Percentiles rank a stretch among this genome's conserved stretches.
Evolutionary conservation across 805 yeast species (phyloP).

Genomic region (Hanseniaspora lachancei): DNA sequence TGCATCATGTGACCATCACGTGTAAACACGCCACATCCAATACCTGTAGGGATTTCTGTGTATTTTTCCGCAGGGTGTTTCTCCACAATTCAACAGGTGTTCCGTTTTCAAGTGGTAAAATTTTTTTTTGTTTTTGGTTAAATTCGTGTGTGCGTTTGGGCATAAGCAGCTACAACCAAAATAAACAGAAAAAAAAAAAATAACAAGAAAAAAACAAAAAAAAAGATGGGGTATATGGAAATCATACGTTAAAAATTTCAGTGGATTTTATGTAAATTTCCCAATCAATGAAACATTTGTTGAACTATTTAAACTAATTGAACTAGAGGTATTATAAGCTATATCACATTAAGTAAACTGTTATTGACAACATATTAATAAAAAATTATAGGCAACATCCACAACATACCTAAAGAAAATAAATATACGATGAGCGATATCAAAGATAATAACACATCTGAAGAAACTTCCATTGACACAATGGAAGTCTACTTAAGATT

Average conservation of each 20-base stretch:
- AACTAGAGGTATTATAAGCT: too few species aligned
- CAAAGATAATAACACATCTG: neutral
- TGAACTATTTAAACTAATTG: neutral
- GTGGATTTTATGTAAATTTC: too few species aligned
- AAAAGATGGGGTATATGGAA: neutral
- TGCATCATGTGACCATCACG: neutral
- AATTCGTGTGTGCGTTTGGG: too few species aligned
- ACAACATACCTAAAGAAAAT: neutral
- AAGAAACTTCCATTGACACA: neutral
- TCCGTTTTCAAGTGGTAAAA: too few species aligned
- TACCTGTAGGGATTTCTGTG: too few species aligned
- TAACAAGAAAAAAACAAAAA: neutral
- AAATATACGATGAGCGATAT: neutral
- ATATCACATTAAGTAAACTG: too few species aligned
- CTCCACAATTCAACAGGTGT: too few species aligned
- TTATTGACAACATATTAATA: neutral
- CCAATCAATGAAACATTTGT: too few species aligned
- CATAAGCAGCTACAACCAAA: neutral
- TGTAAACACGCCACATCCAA: too few species aligned
- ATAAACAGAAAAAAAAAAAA: neutral
- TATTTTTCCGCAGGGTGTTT: too few species aligned
- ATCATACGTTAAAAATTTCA: neutral
- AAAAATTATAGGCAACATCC: neutral
- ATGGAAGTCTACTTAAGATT: slow-evolving; percentile 54
- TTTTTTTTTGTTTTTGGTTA: too few species aligned